phyloP scores from a whole-genome alignment of 2,329 filamentous ascomycete genomes.

The Sporothrix mexicana region DNA sequence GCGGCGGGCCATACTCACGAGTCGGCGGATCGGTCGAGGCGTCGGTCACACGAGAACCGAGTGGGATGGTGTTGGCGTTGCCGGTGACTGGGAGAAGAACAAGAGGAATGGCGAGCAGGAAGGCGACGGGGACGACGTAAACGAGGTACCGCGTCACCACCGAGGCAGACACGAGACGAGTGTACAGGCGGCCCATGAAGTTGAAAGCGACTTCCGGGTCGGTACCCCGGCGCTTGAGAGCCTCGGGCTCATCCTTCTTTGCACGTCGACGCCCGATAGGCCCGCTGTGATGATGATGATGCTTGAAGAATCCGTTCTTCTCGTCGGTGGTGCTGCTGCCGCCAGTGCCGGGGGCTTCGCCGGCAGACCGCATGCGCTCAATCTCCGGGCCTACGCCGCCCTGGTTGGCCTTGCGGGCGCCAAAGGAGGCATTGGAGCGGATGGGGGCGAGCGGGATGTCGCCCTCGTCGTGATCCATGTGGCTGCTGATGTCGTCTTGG shows the following conservation, averaged over 20 bases:
- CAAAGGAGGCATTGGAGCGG: constrained; percentile 60
- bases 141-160: constrained; percentile 70
- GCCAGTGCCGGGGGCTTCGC: constrained; percentile 40
- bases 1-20: constrained; percentile 51
- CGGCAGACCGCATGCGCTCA: constrained; percentile 28
- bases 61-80: constrained; percentile 42
- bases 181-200: constrained; percentile 69
- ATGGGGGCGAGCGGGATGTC: constrained; percentile 64
- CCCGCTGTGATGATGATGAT: constrained; percentile 32
- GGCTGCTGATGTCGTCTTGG: constrained; percentile 35
- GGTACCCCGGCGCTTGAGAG: constrained; percentile 50
- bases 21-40: constrained; percentile 35
- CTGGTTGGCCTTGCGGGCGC: constrained; percentile 50
- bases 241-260: constrained; percentile 49
- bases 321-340: constrained; percentile 49
- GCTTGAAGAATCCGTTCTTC: constrained; percentile 54
- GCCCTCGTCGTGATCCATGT: constrained; percentile 45
- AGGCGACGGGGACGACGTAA: constrained; percentile 68
- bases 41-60: constrained; percentile 42
- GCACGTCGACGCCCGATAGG: constrained; percentile 57
- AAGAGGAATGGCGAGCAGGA: constrained; percentile 67
- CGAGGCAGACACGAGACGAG: constrained; percentile 67
- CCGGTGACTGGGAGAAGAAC: constrained; percentile 58
- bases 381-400: constrained; percentile 40
- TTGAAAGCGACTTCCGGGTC: constrained; percentile 62